phyloP scores from a whole-genome alignment of 2,329 filamentous ascomycete species.

The Sporothrix dimorphospora region DNA sequence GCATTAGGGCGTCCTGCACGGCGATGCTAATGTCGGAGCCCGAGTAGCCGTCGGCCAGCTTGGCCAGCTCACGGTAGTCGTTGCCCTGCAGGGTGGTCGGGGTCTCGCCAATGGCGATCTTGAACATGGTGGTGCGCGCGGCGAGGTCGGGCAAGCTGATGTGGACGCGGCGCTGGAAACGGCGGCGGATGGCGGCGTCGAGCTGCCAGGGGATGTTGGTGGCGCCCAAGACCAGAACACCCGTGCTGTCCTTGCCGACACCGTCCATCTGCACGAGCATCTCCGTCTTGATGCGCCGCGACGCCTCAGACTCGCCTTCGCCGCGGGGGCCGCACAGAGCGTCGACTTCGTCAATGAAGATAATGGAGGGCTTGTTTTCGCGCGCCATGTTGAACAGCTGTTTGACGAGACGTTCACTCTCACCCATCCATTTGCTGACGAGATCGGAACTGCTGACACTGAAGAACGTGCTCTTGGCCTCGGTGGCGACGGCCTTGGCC shows the following conservation, averaged over 20 bases:
- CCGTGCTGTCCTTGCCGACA: slow-evolving; percentile 92
- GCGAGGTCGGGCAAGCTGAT: slow-evolving; percentile 88
- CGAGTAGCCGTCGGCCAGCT: slow-evolving; percentile 89
- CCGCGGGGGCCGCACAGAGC: slow-evolving; percentile 89
- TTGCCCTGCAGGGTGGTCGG: slow-evolving; percentile 78
- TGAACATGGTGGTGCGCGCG: slow-evolving; percentile 92
- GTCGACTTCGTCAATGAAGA: slow-evolving; percentile 60
- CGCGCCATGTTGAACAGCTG: slow-evolving; percentile 96
- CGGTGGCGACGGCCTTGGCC: slow-evolving; percentile 95
- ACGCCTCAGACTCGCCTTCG: slow-evolving; percentile 97
- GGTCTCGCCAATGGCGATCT: slow-evolving; percentile 89
- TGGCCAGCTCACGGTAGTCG: slow-evolving; percentile 79
- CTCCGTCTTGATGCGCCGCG: slow-evolving; percentile 96
- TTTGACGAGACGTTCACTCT: slow-evolving; percentile 97
- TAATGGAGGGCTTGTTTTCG: slow-evolving; percentile 97
- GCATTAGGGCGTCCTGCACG: slow-evolving; percentile 96
- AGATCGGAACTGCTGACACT: slow-evolving; percentile 96
- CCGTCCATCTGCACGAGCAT: slow-evolving; percentile 99
- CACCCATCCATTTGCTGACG: slow-evolving; percentile 99
- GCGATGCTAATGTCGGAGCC: slow-evolving; percentile 95
- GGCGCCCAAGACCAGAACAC: slow-evolving; percentile 90
- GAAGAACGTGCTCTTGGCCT: slow-evolving; percentile 99
- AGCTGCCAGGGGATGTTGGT: slow-evolving; percentile 99
- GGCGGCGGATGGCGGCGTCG: slow-evolving; percentile 90
- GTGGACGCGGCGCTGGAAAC: slow-evolving; percentile 95